Conservation (phyloP, 164 flowering plant species). For the Chimonanthus praecox region DNA sequence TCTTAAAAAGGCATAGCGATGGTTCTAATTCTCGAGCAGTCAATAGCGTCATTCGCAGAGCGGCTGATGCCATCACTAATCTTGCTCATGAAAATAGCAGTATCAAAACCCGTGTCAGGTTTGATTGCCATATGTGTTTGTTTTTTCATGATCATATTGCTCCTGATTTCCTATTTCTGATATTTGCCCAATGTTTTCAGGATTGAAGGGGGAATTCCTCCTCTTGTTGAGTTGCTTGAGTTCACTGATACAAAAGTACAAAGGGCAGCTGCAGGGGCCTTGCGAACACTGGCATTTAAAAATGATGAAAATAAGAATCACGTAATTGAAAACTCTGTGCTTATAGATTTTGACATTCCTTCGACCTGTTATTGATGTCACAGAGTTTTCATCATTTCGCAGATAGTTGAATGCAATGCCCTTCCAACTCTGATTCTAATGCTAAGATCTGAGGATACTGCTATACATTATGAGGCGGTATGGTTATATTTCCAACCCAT, state of each 20-base stretch:
- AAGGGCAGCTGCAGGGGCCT: constrained; percentile 98
- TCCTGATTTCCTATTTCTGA: constrained; percentile 6
- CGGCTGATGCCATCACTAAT: constrained; percentile 97
- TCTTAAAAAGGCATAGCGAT: constrained; percentile 59
- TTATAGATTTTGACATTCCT: neutral
- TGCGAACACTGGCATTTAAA: constrained; percentile 92
- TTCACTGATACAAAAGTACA: constrained; percentile 86
- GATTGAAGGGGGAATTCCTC: constrained; percentile 96
- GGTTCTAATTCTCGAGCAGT: constrained; percentile 58
- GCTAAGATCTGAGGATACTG: constrained; percentile 93
- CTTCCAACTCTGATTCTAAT: constrained; percentile 86
- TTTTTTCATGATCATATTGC: neutral
- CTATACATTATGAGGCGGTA: constrained; percentile 98
- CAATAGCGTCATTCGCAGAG: constrained; percentile 83
- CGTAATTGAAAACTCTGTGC: constrained; percentile 29
- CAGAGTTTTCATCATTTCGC: constrained; percentile 12
- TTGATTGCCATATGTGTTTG: neutral
- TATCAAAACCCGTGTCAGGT: constrained; percentile 93
- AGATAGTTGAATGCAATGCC: constrained; percentile 98
- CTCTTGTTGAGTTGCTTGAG: constrained; percentile 89
- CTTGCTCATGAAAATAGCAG: constrained; percentile 96
- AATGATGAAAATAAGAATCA: constrained; percentile 97
- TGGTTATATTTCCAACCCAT: constrained; percentile 6
- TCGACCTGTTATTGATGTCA: neutral
- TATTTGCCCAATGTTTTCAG: constrained; percentile 29